These are phyloP conservation scores for Nepenthes gracilis DNA, from an alignment of 148 eudicot species.

Conservation along the genomic window DNA sequence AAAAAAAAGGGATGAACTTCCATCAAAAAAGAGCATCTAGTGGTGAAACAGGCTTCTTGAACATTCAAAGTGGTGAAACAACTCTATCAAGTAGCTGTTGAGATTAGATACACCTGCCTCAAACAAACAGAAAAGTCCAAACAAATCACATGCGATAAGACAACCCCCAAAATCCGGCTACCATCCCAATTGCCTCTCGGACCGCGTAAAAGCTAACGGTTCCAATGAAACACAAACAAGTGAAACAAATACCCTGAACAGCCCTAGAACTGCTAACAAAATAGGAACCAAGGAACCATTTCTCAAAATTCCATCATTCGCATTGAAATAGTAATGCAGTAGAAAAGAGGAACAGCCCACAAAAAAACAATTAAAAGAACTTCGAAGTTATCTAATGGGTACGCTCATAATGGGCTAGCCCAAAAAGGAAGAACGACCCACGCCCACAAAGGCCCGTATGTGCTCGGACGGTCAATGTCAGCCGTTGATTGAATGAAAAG, in stretches of 20 bases:
- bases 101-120: no score
- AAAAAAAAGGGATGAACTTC: no score
- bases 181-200: slow-evolving; percentile 59
- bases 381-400: not conserved
- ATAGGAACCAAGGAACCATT: slow-evolving; percentile 60
- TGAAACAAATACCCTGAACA: slow-evolving; percentile 38
- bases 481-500: no score
- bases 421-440: no score
- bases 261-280: slow-evolving; percentile 32
- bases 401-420: no score
- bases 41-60: no score
- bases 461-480: no score
- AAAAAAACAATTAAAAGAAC: slow-evolving; percentile 37
- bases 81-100: no score
- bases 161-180: slow-evolving; percentile 43
- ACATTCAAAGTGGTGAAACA: no score
- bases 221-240: slow-evolving; percentile 51
- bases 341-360: slow-evolving; percentile 30
- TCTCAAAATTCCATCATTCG: slow-evolving; percentile 23
- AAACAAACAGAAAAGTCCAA: slow-evolving; percentile 4
- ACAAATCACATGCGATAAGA: slow-evolving; percentile 31
- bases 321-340: slow-evolving; percentile 38
- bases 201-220: slow-evolving; percentile 60
- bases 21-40: no score
- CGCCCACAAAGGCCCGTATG: no score